phyloP scores from a whole-genome alignment of 768 basidiomycete species.

The Butyriboletus loyo region DNA sequence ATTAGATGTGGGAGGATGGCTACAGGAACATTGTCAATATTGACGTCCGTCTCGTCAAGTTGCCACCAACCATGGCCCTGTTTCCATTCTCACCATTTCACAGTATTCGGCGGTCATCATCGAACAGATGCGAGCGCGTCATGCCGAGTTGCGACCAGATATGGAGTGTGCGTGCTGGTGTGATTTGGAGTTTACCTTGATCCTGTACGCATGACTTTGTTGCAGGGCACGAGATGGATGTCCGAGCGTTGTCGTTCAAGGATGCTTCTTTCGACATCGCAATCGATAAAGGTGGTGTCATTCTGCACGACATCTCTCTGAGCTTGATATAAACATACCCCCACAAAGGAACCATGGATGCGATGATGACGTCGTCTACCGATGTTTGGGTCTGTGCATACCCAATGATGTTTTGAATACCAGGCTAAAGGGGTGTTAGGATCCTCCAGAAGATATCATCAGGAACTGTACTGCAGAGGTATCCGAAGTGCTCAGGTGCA shows the following conservation, averaged over 20 bases:
- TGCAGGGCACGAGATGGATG: slow-evolving; percentile 83
- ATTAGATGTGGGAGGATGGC: slow-evolving; percentile 84
- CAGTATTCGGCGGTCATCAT: slow-evolving; percentile 78
- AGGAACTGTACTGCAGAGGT: slow-evolving; percentile 74
- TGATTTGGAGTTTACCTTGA: not conserved
- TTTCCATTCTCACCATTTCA: not conserved
- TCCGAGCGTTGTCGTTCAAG: slow-evolving; percentile 59
- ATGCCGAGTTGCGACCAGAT: slow-evolving; percentile 48
- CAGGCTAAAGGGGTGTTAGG: slow-evolving; percentile 36
- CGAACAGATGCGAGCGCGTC: slow-evolving; percentile 64
- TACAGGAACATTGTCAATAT: slow-evolving; percentile 77
- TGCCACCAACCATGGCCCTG: not conserved
- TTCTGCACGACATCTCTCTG: not conserved
- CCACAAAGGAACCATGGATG: slow-evolving; percentile 73
- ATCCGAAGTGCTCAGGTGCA: slow-evolving; percentile 66
- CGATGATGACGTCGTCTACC: slow-evolving; percentile 81
- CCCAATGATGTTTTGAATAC: not conserved
- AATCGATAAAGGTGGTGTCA: slow-evolving; percentile 68
- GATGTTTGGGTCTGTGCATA: slow-evolving; percentile 67
- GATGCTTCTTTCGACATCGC: slow-evolving; percentile 69
- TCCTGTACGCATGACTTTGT: not conserved
- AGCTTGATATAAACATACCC: not conserved
- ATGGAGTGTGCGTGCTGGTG: slow-evolving; percentile 60
- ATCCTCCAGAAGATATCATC: slow-evolving; percentile 70
- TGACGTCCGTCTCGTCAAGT: slow-evolving; percentile 51